Conservation (phyloP, 192 early-diverging fungal genomes). For the Rhizophagus prolifer region DNA sequence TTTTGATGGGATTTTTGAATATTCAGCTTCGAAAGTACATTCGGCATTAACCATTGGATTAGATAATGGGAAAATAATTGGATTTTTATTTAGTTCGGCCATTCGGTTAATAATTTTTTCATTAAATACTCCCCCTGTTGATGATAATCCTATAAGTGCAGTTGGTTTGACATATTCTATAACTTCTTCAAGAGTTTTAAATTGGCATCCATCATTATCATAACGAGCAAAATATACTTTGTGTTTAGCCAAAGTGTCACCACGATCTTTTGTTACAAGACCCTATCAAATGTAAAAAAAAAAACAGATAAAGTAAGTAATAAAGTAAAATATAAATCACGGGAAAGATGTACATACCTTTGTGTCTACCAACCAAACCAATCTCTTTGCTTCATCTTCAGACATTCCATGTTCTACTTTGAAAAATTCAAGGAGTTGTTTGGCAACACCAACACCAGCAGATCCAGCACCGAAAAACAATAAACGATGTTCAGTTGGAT, state of each 20-base stretch:
- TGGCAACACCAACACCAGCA: slow-evolving; percentile 93
- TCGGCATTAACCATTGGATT: slow-evolving; percentile 90
- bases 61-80: slow-evolving; percentile 89
- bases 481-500: slow-evolving; percentile 75
- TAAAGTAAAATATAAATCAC: background rate
- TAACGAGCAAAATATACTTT: slow-evolving; percentile 85
- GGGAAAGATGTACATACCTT: slow-evolving; percentile 42
- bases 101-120: slow-evolving; percentile 70
- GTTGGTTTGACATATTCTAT: slow-evolving; percentile 89
- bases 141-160: slow-evolving; percentile 84
- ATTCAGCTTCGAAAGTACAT: slow-evolving; percentile 82
- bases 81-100: slow-evolving; percentile 70
- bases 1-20: background rate
- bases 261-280: slow-evolving; percentile 83
- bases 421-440: slow-evolving; percentile 84
- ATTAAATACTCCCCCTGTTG: slow-evolving; percentile 77
- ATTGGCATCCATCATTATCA: slow-evolving; percentile 83
- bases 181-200: slow-evolving; percentile 66
- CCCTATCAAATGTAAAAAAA: slow-evolving; percentile 46
- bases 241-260: slow-evolving; percentile 79
- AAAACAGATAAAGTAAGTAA: background rate
- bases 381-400: slow-evolving; percentile 66
- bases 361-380: slow-evolving; percentile 87
- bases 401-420: slow-evolving; percentile 69
- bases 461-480: slow-evolving; percentile 95